Evolutionary conservation across 2,329 filamentous ascomycete species (phyloP).

Genomic region (Colletotrichum karsti): DNA sequence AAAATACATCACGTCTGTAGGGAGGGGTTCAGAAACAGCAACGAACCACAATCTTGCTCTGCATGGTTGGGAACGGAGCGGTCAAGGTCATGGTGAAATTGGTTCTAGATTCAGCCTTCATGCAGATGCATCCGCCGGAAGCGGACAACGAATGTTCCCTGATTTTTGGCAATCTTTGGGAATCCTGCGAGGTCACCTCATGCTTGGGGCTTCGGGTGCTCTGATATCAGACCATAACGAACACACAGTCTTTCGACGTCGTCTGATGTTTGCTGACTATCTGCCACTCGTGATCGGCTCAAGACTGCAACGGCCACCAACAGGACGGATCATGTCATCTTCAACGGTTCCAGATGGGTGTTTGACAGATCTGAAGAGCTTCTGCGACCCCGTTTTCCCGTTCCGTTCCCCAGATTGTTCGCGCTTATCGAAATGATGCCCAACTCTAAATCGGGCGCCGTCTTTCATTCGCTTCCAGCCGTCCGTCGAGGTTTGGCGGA

Average conservation of each 20-base stretch:
- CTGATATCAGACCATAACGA: constrained; percentile 15
- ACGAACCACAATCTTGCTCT: not conserved
- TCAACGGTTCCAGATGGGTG: constrained; percentile 15
- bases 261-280: constrained; percentile 14
- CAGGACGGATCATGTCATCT: not conserved
- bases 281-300: constrained; percentile 20
- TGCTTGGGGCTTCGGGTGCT: not conserved
- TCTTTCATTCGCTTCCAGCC: not conserved
- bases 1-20: not conserved
- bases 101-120: constrained; percentile 9
- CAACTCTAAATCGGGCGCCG: constrained; percentile 15
- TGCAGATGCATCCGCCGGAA: constrained; percentile 8
- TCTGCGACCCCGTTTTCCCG: constrained; percentile 6
- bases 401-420: constrained; percentile 15
- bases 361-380: constrained; percentile 11
- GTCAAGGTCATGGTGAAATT: constrained; percentile 3
- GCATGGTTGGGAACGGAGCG: not conserved
- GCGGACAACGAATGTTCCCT: not conserved
- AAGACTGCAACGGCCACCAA: not conserved
- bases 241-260: constrained; percentile 19
- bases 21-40: not conserved
- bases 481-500: not conserved
- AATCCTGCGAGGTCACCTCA: not conserved
- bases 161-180: not conserved
- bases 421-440: constrained; percentile 15